Evolutionary conservation across 768 basidiomycete genomes (phyloP).

Genomic region (Mycena metata): DNA sequence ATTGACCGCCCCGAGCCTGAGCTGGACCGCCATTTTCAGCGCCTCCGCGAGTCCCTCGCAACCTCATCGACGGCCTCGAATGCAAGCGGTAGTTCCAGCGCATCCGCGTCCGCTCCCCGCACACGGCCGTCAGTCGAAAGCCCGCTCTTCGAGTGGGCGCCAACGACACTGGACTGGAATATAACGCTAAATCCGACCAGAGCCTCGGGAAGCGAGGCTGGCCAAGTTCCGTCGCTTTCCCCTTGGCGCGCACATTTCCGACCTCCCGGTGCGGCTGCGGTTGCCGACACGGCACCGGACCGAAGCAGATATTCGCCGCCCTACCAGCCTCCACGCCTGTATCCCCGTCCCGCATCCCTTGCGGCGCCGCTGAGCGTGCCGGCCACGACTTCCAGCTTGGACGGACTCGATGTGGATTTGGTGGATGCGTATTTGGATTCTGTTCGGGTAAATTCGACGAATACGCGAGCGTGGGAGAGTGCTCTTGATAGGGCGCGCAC

Average conservation of each 20-base stretch:
- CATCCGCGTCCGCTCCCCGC: not conserved
- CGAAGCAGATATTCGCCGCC: not conserved
- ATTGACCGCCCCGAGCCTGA: slow-evolving; percentile 14
- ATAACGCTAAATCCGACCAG: not conserved
- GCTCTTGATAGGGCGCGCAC: slow-evolving; percentile 33
- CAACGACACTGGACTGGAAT: slow-evolving; percentile 19
- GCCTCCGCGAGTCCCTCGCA: not conserved
- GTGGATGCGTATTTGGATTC: slow-evolving; percentile 27
- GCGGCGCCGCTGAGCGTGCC: slow-evolving; percentile 35
- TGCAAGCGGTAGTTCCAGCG: not conserved
- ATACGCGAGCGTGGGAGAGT: slow-evolving; percentile 30
- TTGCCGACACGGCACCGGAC: slow-evolving; percentile 21
- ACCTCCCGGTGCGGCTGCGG: not conserved
- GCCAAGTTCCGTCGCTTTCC: slow-evolving; percentile 7
- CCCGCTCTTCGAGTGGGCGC: slow-evolving; percentile 34
- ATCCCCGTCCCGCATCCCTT: slow-evolving; percentile 33
- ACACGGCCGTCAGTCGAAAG: slow-evolving; percentile 10
- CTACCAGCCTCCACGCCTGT: slow-evolving; percentile 19
- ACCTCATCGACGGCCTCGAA: slow-evolving; percentile 4
- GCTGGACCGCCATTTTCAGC: slow-evolving; percentile 13
- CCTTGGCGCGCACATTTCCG: slow-evolving; percentile 23
- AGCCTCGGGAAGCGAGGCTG: slow-evolving; percentile 7
- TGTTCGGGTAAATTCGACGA: not conserved
- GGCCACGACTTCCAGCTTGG: slow-evolving; percentile 22
- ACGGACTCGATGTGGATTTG: slow-evolving; percentile 29